Evolutionary conservation across 169 alveolate species (phyloP).

Genomic region (Neospora caninum): DNA sequence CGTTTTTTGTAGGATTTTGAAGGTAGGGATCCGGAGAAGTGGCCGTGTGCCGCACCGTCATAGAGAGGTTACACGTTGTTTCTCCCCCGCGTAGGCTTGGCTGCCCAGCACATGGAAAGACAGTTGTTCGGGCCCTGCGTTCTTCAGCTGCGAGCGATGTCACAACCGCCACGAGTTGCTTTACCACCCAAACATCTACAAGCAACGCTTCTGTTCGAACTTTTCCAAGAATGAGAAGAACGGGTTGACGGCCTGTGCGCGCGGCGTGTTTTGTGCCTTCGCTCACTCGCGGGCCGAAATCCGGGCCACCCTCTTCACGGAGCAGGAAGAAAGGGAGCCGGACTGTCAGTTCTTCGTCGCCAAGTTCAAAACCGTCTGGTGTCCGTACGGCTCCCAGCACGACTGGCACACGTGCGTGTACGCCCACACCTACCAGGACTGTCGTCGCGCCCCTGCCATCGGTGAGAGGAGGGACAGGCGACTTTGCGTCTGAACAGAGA

Average conservation of each 20-base stretch:
- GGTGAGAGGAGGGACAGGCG: neutral
- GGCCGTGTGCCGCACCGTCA: too few species aligned
- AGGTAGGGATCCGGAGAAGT: too few species aligned
- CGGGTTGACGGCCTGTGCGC: constrained; percentile 25
- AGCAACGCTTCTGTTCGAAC: constrained; percentile 75
- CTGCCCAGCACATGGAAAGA: too few species aligned
- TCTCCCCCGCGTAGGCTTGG: too few species aligned
- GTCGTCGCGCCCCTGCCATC: constrained; percentile 37
- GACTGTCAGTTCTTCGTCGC: constrained; percentile 47
- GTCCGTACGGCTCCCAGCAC: constrained; percentile 78
- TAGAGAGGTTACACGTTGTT: too few species aligned
- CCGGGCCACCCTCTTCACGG: constrained; percentile 43
- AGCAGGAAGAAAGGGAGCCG: constrained; percentile 54
- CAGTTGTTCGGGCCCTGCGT: neutral
- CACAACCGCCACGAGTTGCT: constrained; percentile 71
- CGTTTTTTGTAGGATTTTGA: too few species aligned
- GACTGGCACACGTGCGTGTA: constrained; percentile 78
- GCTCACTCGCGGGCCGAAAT: constrained; percentile 73
- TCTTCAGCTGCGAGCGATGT: constrained; percentile 62
- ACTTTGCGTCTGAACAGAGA: too few species aligned
- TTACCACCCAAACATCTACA: constrained; percentile 68
- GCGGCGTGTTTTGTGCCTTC: constrained; percentile 72
- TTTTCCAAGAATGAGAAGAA: neutral
- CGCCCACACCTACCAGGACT: constrained; percentile 78
- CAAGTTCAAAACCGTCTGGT: constrained; percentile 77